phyloP scores from a whole-genome alignment of 2,329 filamentous ascomycete species.

The Trichophyton verrucosum region DNA sequence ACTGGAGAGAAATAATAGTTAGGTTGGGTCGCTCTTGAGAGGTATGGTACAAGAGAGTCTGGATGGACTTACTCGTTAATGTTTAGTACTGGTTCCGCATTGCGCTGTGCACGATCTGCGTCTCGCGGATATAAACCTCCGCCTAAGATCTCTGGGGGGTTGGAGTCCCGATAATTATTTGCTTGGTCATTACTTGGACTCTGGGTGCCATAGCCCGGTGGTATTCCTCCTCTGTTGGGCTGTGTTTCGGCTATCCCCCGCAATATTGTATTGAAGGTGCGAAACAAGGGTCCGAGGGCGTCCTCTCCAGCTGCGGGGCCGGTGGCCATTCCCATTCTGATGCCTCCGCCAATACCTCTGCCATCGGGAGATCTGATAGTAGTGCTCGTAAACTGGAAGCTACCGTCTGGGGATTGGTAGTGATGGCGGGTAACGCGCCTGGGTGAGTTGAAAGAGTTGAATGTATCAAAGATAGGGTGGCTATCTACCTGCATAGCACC shows the following conservation, averaged over 20 bases:
- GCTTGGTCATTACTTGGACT: constrained; percentile 1
- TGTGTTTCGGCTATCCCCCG: constrained; percentile 26
- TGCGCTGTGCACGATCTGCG: constrained; percentile 38
- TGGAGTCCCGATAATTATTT: neutral
- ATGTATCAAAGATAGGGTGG: neutral
- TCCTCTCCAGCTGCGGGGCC: constrained; percentile 16
- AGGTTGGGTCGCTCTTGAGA: neutral
- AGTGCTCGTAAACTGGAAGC: constrained; percentile 30
- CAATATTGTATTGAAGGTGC: constrained; percentile 36
- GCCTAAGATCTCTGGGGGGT: neutral
- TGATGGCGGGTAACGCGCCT: constrained; percentile 24
- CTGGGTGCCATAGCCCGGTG: constrained; percentile 18
- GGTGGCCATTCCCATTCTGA: constrained; percentile 7
- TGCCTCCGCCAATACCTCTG: neutral
- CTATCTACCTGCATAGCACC: neutral
- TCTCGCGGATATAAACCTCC: constrained; percentile 39
- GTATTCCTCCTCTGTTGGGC: constrained; percentile 1
- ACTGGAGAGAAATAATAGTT: neutral
- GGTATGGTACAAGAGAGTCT: neutral
- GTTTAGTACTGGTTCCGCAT: constrained; percentile 35
- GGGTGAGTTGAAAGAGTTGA: neutral
- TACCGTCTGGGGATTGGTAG: constrained; percentile 36
- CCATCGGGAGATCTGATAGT: constrained; percentile 17
- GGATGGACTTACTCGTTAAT: constrained; percentile 35
- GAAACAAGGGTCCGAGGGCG: constrained; percentile 20